Evolutionary conservation across 2,329 filamentous ascomycete species (phyloP), one percentile per base, ranked within the genome.

Genomic region (Tolypocladium amazonense): DNA sequence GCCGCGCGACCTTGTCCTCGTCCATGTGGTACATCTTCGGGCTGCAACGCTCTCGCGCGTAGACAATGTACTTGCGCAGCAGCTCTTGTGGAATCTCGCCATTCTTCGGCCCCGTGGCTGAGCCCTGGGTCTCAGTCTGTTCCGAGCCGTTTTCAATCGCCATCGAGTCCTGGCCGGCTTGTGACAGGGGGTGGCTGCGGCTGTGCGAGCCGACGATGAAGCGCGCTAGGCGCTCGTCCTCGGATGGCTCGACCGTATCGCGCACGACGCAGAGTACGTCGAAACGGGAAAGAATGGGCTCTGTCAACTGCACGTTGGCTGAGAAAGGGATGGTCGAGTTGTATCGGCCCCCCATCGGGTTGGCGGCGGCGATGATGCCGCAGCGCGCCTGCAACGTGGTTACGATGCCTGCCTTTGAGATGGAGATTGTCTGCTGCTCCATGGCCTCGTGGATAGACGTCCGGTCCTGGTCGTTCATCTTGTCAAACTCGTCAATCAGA

Each of bases 401-500:
- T 52, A 99, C 94, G 62, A 99, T 99, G 75, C 94, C 94, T 0
- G 94, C 94, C 73, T 99, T 99, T 64, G 92, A 96, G 70, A 99
- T 99, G 62, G 93, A 97, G 66, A 99, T 99, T 1, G 94, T 99
- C 76, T 99, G 94, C 75, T 99, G 94, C 75, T 99, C 94, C 94
- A 99, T 99, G 62, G 94, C 94, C 80, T 99, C 94, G 82, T 99
- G 94, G 67, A 99, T 99, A 9, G 92, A 96, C 1, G 94, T 97
- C 65, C 94, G 86, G 73, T 99, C 94, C 71, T 97, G 92, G 72
- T 99, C 94, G 73, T 97, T 97, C 94, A 99, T 99, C 81, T 99
- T 99, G 83, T 99, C 94, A 68, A 99, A 99, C 75, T 99, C 94
- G 69, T 99, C 94, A 63, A 99, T 99, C 37, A 99, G 81, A 70